phyloP scores from a whole-genome alignment of 2,329 filamentous ascomycete genomes.

The Aspergillus quadricinctus region DNA sequence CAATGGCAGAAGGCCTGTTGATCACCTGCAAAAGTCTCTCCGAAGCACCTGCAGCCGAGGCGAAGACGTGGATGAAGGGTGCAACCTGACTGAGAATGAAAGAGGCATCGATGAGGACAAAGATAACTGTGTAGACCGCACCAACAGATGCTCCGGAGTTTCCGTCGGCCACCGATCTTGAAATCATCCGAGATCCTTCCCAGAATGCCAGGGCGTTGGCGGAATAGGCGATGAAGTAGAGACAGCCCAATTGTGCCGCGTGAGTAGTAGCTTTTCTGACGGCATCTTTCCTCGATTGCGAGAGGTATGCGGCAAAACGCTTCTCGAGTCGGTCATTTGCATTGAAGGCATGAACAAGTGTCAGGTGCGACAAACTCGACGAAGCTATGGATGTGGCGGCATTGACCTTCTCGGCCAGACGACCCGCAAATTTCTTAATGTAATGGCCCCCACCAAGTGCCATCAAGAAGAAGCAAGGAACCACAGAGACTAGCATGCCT shows the following conservation, averaged over 20 bases:
- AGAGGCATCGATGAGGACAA: conserved; percentile 35
- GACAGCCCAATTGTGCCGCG: conserved; percentile 54
- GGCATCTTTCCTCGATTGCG: conserved; percentile 47
- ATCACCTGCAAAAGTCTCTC: conserved; percentile 57
- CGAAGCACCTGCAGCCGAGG: conserved; percentile 49
- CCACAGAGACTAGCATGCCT: conserved; percentile 59
- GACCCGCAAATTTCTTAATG: conserved; percentile 45
- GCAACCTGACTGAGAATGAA: conserved; percentile 37
- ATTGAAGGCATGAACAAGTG: conserved; percentile 60
- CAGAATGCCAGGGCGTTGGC: conserved; percentile 65
- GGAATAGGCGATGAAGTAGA: conserved; percentile 65
- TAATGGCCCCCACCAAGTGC: conserved; percentile 52
- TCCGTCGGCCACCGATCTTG: conserved; percentile 23
- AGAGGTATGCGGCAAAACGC: conserved; percentile 53
- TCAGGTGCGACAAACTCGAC: conserved; percentile 56
- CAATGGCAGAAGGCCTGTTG: conserved; percentile 46
- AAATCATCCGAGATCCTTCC: conserved; percentile 58
- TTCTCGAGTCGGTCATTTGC: conserved; percentile 56
- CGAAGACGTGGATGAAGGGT: conserved; percentile 45
- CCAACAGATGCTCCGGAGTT: conserved; percentile 26
- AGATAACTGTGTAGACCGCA: conserved; percentile 35
- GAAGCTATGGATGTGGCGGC: conserved; percentile 59
- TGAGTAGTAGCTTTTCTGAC: conserved; percentile 55
- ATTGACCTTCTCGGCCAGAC: conserved; percentile 50
- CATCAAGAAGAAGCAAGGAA: conserved; percentile 60